Evolutionary conservation across 257 asterid genomes (phyloP), one percentile per base, ranked within the genome.

Genomic region (Plectranthus barbatus): DNA sequence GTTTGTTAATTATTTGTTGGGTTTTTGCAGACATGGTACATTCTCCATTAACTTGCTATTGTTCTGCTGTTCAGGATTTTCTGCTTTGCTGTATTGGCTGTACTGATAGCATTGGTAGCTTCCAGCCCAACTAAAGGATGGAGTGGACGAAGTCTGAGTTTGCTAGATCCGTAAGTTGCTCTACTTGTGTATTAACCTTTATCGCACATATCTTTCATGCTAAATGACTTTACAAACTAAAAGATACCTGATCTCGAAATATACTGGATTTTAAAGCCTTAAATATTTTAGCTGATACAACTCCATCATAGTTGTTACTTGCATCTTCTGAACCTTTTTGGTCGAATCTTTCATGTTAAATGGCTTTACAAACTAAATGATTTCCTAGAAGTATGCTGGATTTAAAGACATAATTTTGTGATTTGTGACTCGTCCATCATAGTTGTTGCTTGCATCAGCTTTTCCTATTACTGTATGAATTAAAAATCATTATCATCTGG

Each of bases 91-190:
- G 84, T 81, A 67, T 67, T 90, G 62, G 93, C 95, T 68, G 82
- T 93, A 54, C 77, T 93, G 23, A 9, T 90, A 59, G 99, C 99
- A 72, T 14, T 93, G 76, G 95, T 90, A 69, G 97, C 99, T 78
- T 90, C 99, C 66, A 90, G 99, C 83, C 99, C 99, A 72, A 93
- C 99, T 11, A 81, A 76, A 79, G 99, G 99, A 66, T 93, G 99
- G 99, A 93, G 99, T 69, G 99, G 99, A 56, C 78, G 99, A 70
- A 93, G 99, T 70, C 78, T 93, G 77, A 93, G 99, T 76, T 85
- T 90, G 75, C 99, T 93, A 45, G 99, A 93, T 76, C 99, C 97
- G 99, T 93, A 75, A 79, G 92, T 75, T 59, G 63, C 54, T 71
- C 23, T 41, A 9, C 19, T 29, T 46, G 55, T 5, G 71, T n/a